These are phyloP conservation scores for Aphanomyces invadans DNA, from an alignment of 352 stramenopile genomes.

Conservation along the genomic window DNA sequence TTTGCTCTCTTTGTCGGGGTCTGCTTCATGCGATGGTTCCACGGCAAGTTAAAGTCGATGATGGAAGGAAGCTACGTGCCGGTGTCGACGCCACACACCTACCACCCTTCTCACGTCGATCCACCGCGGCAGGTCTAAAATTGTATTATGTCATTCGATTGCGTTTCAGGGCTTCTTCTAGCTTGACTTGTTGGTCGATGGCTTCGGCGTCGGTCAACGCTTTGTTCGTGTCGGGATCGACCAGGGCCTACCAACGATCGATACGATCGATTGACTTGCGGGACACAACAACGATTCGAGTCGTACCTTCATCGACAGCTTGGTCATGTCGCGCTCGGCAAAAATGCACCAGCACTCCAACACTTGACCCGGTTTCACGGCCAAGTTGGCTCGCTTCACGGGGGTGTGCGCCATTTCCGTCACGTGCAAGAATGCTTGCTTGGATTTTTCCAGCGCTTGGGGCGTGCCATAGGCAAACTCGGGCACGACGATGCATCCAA, in stretches of 20 bases:
- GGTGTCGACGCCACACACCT: not conserved
- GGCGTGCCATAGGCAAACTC: constrained; percentile 28
- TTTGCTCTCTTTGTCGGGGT: constrained; percentile 16
- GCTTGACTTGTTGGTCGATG: not conserved
- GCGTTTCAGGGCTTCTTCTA: constrained; percentile 7
- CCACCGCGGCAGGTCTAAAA: not conserved
- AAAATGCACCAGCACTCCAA: constrained; percentile 70
- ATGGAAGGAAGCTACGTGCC: constrained; percentile 10
- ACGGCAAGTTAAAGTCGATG: constrained; percentile 13
- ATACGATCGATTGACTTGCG: too few relatives aligned
- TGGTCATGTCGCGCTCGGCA: constrained; percentile 62
- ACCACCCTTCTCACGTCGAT: not conserved
- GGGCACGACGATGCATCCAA: constrained; percentile 87
- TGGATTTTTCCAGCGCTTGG: constrained; percentile 68
- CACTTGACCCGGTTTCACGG: constrained; percentile 58
- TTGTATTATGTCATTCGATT: not conserved
- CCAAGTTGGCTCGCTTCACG: constrained; percentile 54
- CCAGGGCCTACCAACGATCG: constrained; percentile 1
- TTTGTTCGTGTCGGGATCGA: constrained; percentile 12
- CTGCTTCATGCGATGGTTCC: constrained; percentile 24
- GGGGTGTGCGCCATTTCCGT: constrained; percentile 80
- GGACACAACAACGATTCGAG: too few relatives aligned
- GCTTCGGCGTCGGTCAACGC: constrained; percentile 10
- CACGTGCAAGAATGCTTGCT: constrained; percentile 92
- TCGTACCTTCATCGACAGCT: constrained; percentile 67